Evolutionary conservation across 768 basidiomycete genomes (phyloP), one percentile per base, ranked within the genome.

Genomic region (Tulasnella sp.): DNA sequence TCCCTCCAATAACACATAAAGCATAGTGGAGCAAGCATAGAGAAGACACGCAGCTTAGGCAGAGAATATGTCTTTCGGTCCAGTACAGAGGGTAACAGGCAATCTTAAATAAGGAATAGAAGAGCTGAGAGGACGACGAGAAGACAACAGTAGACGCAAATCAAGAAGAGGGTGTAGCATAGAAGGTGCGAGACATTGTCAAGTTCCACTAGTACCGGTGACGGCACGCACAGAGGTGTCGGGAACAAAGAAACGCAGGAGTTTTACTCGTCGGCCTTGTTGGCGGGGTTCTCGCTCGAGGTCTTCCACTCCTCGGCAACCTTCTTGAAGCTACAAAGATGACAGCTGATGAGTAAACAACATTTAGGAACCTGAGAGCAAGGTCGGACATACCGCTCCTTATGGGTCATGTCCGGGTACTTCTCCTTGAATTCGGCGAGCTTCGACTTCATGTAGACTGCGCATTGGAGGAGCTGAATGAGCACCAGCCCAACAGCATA

Each of bases 391-490:
- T 69, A 78, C 78, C 78, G 52, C 72, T 78, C 78, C 76, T 78
- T 78, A 42, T 78, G 78, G 34, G 71, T 70, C 71, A 78, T 68
- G 42, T 78, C 78, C 40, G 78, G 78, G 71, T 70, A 69, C 76
- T 78, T 77, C 72, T 77, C 78, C 73, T 78, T 78, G 75, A 78
- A 75, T 72, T 78, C 71, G 36, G 78, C 78, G 36, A 78, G 76
- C 76, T 77, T 75, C 19, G 71, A 15, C 78, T 78, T 78, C 78
- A 78, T 78, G 76, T 77, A 78, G 67, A 77, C 76, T 76, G 34
- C 19, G 36, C n/a, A n/a, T 22, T 14, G 3, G 22, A 67, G 22
- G 64, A 67, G 1, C 8, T 31, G 8, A 19, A 67, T 73, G 37
- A 36, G 72, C 49, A 29, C n/a, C 25, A n/a, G 25, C 40, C 37